Evolutionary conservation across 1,139 yeast genomes (phyloP).

Genomic region (Casaregolazyma suthepensis): DNA sequence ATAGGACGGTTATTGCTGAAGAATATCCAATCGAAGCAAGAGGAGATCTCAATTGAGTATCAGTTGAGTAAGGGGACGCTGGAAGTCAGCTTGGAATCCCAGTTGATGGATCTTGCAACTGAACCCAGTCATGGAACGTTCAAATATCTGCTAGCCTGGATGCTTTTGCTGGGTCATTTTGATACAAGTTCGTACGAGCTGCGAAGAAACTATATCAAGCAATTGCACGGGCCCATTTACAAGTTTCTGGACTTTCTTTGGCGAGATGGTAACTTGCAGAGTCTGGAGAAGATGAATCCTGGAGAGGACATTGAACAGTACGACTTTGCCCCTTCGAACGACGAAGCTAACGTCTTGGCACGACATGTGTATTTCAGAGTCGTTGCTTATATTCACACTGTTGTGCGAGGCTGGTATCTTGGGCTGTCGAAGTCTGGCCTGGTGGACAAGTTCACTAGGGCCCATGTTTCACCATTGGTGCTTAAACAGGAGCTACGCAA

Average conservation of each 20-base stretch:
- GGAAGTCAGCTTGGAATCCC: constrained; percentile 23
- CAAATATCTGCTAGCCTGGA: constrained; percentile 65
- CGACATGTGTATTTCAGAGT: constrained; percentile 53
- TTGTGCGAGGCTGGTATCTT: constrained; percentile 66
- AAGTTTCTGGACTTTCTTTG: constrained; percentile 26
- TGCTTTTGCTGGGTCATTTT: constrained; percentile 55
- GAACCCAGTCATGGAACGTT: constrained; percentile 13
- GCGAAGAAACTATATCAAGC: constrained; percentile 53
- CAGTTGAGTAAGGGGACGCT: constrained; percentile 15
- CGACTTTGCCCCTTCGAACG: constrained; percentile 27
- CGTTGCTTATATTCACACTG: constrained; percentile 58
- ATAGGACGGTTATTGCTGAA: constrained; percentile 36
- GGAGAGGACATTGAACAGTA: not conserved
- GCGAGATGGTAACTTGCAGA: not conserved
- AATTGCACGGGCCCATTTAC: constrained; percentile 47
- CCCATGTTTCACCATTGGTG: constrained; percentile 58
- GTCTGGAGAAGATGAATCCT: not conserved
- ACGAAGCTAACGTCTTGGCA: constrained; percentile 24
- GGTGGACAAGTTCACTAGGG: constrained; percentile 58
- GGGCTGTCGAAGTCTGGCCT: constrained; percentile 53
- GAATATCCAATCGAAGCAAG: constrained; percentile 39
- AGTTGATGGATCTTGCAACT: constrained; percentile 27
- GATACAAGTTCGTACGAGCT: constrained; percentile 58
- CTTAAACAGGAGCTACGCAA: constrained; percentile 52
- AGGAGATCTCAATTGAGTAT: constrained; percentile 28